Evolutionary conservation across 257 asterid species (phyloP).

Genomic region (Solanum acaule): DNA sequence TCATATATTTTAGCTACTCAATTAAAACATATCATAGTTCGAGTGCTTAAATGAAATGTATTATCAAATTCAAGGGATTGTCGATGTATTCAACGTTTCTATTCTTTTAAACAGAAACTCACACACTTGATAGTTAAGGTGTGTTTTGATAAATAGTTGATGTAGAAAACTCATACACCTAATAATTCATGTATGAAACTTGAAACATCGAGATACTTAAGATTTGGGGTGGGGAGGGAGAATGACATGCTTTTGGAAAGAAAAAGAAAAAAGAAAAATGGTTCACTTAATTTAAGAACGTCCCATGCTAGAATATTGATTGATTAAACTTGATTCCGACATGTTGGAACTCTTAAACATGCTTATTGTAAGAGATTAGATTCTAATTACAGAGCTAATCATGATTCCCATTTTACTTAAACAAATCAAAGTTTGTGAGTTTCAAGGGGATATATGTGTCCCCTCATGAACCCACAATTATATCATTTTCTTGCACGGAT

Average conservation of each 20-base stretch:
- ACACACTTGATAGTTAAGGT: neutral
- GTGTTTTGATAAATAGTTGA: neutral
- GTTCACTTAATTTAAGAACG: neutral
- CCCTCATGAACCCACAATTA: slow-evolving; percentile 3
- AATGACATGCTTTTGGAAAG: neutral
- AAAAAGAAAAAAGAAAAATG: neutral
- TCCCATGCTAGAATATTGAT: neutral
- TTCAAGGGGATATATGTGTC: neutral
- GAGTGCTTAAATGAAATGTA: too few species aligned
- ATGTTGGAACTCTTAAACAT: slow-evolving; percentile 30
- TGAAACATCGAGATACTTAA: too few species aligned
- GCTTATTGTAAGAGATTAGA: slow-evolving; percentile 25
- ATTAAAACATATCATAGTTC: too few species aligned
- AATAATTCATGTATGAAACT: neutral
- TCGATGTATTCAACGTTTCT: too few species aligned
- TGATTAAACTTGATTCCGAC: slow-evolving; percentile 3
- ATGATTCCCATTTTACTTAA: slow-evolving; percentile 11
- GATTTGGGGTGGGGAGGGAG: neutral
- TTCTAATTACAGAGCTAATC: slow-evolving; percentile 24
- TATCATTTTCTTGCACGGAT: neutral
- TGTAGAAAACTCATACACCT: neutral
- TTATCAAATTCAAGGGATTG: too few species aligned
- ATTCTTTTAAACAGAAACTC: too few species aligned
- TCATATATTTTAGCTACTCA: too few species aligned
- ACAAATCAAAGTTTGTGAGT: neutral